Evolutionary conservation across 441 rosid species (phyloP), one percentile per base, ranked within the genome.

Genomic region (Croton laevigatus): DNA sequence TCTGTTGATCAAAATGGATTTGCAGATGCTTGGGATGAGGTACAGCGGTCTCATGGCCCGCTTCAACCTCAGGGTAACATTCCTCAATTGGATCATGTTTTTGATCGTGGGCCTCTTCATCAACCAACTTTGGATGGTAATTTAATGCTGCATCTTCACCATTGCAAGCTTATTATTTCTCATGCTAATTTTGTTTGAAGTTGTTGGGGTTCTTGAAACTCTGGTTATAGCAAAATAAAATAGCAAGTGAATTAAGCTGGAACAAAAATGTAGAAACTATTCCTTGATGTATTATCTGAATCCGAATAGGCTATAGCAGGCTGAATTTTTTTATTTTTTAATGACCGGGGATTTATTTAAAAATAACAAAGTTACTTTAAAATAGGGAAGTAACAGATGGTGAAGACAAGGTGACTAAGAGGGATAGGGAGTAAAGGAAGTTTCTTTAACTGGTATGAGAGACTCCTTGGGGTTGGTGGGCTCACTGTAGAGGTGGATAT

Each of bases 1-100:
- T 68, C 89, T 65, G 89, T 82, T 0, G 87, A 87, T 81, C 93
- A 84, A 65, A 85, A 84, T 87, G 91, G 90, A 64, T 58, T 95
- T 8, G 71, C 84, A 44, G 88, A 82, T 55, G 98, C 87, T 14
- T 95, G 99, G 99, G 88, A 91, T 67, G 99, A 95, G 71, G 81
- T 91, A 40, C 93, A 89, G 66, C 81, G 68, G 27, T 68, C 72
- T 55, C 59, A 45, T 54, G 52, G 59, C 8, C 69, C 69, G 17
- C 73, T 66, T 34, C 75, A 45, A 10, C 63, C 53, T 4, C 82
- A 64, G 72, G 82, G 74, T 64, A 68, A 69, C 75, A 74, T 72
- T 68, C 86, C 85, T 67, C 73, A 72, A 27, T 13, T 81, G 65
- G 84, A 77, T 63, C 85, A 78, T 68, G 57, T 82, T 36, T 74